Evolutionary conservation across 768 basidiomycete genomes (phyloP), one percentile per base, ranked within the genome.

Genomic region (Russula vinacea): DNA sequence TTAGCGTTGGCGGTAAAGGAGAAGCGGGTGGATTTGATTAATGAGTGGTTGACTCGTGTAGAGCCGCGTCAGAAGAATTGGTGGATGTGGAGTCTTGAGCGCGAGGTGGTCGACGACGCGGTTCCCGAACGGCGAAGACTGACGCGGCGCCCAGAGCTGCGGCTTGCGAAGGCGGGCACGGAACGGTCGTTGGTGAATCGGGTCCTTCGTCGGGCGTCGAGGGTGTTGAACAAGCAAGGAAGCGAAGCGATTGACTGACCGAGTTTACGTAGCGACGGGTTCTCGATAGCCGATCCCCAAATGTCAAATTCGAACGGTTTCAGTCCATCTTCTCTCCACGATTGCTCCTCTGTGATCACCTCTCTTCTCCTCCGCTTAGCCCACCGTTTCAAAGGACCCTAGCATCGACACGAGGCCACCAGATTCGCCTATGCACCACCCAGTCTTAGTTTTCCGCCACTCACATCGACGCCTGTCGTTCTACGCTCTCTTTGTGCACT

Each of bases 1-100:
- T 80, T 80, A 6, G 74, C 73, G 47, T 76, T 88, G 53, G 88
- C 87, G 35, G 70, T 87, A 60, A 88, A 86, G 72, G 83, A 90
- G 75, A 83, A 86, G 17, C 80, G 85, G 51, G 73, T 77, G 65
- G 84, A 84, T 69, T 80, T 88, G 62, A 74, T 72, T 44, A 66
- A 58, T 49, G 29, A 39, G 33, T 55, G 51, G 45, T n/a, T 62
- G 59, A 58, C 56, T 58, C 58, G 62, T 24, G 33, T 55, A 33
- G 6, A 59, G 62, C 29, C 56, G 57, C 42, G 59, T 35, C 53
- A 37, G 59, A 60, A 62, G 52, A 24, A 10, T 29, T 35, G 55
- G 55, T 37, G 56, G 56, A 26, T 33, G 57, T 52, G 65, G 67
- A 58, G 29, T 32, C 26, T 62, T 19, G 60, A 67, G n/a, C 59